These are phyloP conservation scores for Tuber umbilicatum DNA, from an alignment of 495 filamentous ascomycete genomes.

Conservation along the genomic window DNA sequence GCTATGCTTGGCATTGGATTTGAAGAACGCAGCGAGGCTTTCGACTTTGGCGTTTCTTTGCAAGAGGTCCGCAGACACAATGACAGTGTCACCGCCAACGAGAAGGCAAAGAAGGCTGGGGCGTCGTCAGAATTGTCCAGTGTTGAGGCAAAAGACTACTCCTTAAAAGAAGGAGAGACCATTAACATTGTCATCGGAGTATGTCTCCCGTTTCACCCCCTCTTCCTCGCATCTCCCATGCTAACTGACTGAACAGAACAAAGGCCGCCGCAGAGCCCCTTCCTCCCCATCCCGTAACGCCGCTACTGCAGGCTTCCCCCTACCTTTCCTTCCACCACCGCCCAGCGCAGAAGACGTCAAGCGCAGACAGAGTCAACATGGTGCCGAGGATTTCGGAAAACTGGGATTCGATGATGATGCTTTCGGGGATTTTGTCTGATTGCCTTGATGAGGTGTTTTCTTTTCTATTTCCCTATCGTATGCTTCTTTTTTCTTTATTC, in stretches of 20 bases:
- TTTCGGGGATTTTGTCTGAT: constrained; percentile 55
- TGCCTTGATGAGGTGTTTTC: background rate
- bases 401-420: constrained; percentile 61
- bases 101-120: constrained; percentile 8
- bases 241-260: constrained; percentile 39
- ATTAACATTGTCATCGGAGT: constrained; percentile 69
- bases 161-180: constrained; percentile 75
- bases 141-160: constrained; percentile 59
- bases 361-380: constrained; percentile 48
- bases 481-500: background rate
- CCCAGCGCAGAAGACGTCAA: constrained; percentile 54
- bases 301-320: constrained; percentile 18
- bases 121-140: constrained; percentile 36
- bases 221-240: background rate
- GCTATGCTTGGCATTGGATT: constrained; percentile 77
- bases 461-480: background rate
- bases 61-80: constrained; percentile 55
- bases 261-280: constrained; percentile 39
- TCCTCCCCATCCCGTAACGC: constrained; percentile 31
- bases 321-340: constrained; percentile 54
- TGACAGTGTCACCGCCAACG: constrained; percentile 10
- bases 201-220: background rate
- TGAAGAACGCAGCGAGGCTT: constrained; percentile 73
- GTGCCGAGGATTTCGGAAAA: constrained; percentile 44
- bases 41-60: constrained; percentile 73